phyloP scores from a whole-genome alignment of 2,329 filamentous ascomycete genomes.

The Dothiorella sarmentorum region DNA sequence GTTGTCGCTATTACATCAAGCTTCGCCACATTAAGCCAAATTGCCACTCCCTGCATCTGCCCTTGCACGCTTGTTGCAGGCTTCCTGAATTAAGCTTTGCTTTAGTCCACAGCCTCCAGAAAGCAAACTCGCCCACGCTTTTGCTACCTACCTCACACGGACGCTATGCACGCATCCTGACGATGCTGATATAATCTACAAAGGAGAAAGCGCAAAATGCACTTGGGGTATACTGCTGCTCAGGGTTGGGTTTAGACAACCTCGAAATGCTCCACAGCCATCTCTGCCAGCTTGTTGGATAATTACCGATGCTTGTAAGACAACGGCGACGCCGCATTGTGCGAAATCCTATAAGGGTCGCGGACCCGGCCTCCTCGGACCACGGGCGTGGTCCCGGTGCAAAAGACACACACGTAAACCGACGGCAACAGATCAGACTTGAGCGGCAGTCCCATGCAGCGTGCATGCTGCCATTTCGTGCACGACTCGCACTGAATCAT shows the following conservation, averaged over 20 bases:
- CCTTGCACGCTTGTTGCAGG: neutral
- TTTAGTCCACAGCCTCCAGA: neutral
- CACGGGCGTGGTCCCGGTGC: slow-evolving; percentile 36
- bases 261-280: neutral
- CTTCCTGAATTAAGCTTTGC: neutral
- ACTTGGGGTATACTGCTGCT: slow-evolving; percentile 14
- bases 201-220: neutral
- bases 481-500: slow-evolving; percentile 64
- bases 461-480: slow-evolving; percentile 60
- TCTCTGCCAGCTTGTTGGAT: neutral
- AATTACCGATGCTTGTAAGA: slow-evolving; percentile 10
- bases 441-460: slow-evolving; percentile 51
- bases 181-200: slow-evolving; percentile 13
- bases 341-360: slow-evolving; percentile 22
- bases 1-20: neutral
- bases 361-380: slow-evolving; percentile 33
- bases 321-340: neutral
- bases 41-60: neutral
- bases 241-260: neutral
- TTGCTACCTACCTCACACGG: neutral
- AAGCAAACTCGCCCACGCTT: neutral
- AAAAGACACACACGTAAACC: slow-evolving; percentile 40
- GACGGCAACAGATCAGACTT: slow-evolving; percentile 45
- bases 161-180: neutral
- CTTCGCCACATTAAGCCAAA: neutral